These are phyloP conservation scores for Aspergillus uvarum DNA, from an alignment of 2,329 filamentous ascomycete species.

Conservation along the genomic window DNA sequence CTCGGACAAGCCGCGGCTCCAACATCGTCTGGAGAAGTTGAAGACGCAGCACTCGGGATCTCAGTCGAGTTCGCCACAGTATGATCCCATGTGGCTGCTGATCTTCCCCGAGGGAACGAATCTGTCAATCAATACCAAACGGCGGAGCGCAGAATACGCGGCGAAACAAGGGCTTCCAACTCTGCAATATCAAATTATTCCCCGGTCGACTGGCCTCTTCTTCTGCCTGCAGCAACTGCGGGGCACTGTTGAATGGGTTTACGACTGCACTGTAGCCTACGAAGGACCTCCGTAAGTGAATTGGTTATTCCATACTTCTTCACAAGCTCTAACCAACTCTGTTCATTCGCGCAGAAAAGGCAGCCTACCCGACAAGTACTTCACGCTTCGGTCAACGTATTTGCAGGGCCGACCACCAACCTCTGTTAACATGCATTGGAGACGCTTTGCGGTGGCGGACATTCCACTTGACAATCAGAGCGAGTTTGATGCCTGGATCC, in stretches of 20 bases:
- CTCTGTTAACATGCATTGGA: slow-evolving; percentile 96
- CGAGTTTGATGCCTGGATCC: slow-evolving; percentile 80
- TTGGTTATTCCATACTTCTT: background rate
- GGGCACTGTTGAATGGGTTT: slow-evolving; percentile 62
- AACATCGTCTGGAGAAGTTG: slow-evolving; percentile 57
- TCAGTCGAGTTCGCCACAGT: slow-evolving; percentile 43
- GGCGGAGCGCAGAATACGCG: slow-evolving; percentile 57
- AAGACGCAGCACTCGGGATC: slow-evolving; percentile 54
- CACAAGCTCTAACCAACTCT: slow-evolving; percentile 4
- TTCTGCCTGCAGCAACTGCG: slow-evolving; percentile 62
- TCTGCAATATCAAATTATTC: slow-evolving; percentile 60
- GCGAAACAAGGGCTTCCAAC: slow-evolving; percentile 57
- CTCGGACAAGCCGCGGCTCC: slow-evolving; percentile 59
- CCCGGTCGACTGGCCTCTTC: slow-evolving; percentile 59
- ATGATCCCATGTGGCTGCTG: slow-evolving; percentile 66
- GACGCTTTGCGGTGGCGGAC: slow-evolving; percentile 74
- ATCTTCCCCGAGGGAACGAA: slow-evolving; percentile 68
- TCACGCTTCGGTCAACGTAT: slow-evolving; percentile 82
- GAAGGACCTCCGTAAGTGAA: slow-evolving; percentile 84
- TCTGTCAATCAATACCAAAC: slow-evolving; percentile 55
- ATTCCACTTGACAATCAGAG: slow-evolving; percentile 76
- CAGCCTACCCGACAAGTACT: slow-evolving; percentile 85
- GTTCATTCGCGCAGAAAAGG: slow-evolving; percentile 57
- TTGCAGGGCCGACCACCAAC: slow-evolving; percentile 86
- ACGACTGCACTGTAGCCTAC: slow-evolving; percentile 88